Conservation (phyloP, 305 asterid genomes). For the Euphrasia arctica region DNA sequence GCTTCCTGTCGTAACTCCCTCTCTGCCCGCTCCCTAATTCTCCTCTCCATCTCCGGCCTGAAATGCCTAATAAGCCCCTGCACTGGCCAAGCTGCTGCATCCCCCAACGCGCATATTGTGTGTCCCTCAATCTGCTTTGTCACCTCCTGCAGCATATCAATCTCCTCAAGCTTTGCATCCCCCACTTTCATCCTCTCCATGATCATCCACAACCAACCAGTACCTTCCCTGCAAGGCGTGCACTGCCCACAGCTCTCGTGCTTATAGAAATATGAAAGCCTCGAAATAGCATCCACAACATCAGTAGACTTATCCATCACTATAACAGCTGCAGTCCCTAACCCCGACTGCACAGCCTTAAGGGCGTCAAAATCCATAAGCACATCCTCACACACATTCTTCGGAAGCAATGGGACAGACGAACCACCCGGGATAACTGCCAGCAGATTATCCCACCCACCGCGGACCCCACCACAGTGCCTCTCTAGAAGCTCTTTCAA, state of each 20-base stretch:
- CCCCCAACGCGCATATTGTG: conserved; percentile 97
- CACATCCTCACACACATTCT: conserved; percentile 80
- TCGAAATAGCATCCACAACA: conserved; percentile 89
- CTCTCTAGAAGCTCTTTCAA: conserved; percentile 84
- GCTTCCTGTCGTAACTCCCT: conserved; percentile 50
- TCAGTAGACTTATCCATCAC: conserved; percentile 99
- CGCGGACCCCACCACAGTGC: conserved; percentile 98
- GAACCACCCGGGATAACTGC: conserved; percentile 59
- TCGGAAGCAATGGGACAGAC: conserved; percentile 85
- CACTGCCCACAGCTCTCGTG: conserved; percentile 99
- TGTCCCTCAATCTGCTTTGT: conserved; percentile 99
- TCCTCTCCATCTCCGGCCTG: conserved; percentile 92
- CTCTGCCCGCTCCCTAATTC: conserved; percentile 80
- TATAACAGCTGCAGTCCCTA: conserved; percentile 97
- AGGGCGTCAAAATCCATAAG: conserved; percentile 98
- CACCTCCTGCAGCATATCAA: conserved; percentile 98
- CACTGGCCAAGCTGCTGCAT: conserved; percentile 99
- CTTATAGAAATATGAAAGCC: conserved; percentile 95
- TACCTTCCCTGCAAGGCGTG: conserved; percentile 98
- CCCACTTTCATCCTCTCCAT: conserved; percentile 99
- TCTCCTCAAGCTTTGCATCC: conserved; percentile 92
- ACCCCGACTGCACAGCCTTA: conserved; percentile 58
- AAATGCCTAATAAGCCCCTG: conserved; percentile 99
- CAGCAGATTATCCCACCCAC: conserved; percentile 96
- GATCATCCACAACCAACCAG: conserved; percentile 99